Evolutionary conservation across 139 green algal species (phyloP).

Genomic region (Volvox africanus): DNA sequence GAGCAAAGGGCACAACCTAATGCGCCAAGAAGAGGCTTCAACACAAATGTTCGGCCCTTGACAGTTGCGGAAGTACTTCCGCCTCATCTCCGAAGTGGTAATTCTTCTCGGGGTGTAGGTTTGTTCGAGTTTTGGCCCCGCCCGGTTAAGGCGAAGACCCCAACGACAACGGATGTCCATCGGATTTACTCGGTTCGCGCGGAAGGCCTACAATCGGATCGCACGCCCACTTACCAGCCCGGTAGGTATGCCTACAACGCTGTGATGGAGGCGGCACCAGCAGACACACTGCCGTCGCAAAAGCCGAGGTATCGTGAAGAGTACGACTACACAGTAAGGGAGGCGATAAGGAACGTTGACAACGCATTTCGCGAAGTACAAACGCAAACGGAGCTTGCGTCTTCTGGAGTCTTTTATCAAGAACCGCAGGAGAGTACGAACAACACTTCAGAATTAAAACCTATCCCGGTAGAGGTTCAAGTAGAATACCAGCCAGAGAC

Average conservation of each 20-base stretch:
- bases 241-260: background rate
- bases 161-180: no score
- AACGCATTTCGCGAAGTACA: background rate
- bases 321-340: no score
- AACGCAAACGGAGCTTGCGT: background rate
- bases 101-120: background rate
- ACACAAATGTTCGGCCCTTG: background rate
- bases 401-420: background rate
- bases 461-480: background rate
- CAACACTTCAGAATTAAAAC: background rate
- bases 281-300: background rate
- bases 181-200: no score
- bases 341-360: background rate
- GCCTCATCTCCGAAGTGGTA: background rate
- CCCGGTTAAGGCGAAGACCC: background rate
- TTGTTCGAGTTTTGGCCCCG: background rate
- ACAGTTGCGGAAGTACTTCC: conserved; percentile 15
- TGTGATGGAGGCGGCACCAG: background rate
- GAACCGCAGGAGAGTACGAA: background rate
- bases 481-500: background rate
- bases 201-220: background rate
- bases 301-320: no score
- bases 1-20: background rate
- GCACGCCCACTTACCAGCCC: background rate
- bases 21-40: background rate